Conservation (phyloP, 768 basidiomycete species). For the Lentinula raphanica region DNA sequence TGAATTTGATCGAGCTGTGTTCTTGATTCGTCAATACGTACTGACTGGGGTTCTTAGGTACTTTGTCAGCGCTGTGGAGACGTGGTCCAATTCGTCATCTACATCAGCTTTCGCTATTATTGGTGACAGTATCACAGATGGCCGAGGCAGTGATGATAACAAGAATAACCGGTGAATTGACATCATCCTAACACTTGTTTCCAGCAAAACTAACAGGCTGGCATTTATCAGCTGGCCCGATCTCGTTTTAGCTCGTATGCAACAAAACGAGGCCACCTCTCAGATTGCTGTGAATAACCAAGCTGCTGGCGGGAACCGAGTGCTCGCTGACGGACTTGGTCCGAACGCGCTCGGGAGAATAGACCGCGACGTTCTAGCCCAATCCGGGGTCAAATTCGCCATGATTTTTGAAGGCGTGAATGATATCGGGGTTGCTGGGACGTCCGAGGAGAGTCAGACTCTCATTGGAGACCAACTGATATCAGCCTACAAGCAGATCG, state of each 20-base stretch:
- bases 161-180: conserved; percentile 35
- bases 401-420: conserved; percentile 53
- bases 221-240: conserved; percentile 39
- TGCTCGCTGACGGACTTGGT: conserved; percentile 44
- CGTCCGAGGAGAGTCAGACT: conserved; percentile 29
- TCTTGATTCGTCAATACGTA: not conserved
- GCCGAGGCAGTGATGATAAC: conserved; percentile 40
- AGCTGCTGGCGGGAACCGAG: conserved; percentile 48
- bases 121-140: conserved; percentile 52
- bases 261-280: conserved; percentile 24
- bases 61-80: conserved; percentile 40
- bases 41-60: conserved; percentile 23
- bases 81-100: conserved; percentile 24
- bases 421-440: conserved; percentile 40
- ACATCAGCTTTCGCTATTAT: conserved; percentile 35
- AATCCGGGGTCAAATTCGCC: conserved; percentile 38
- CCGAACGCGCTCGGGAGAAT: conserved; percentile 43
- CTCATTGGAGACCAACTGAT: conserved; percentile 25
- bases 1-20: not conserved
- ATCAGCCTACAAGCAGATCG: conserved; percentile 41
- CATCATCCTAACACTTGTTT: not conserved
- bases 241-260: conserved; percentile 37
- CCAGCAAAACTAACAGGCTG: not conserved
- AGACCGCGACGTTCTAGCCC: conserved; percentile 46
- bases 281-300: conserved; percentile 43